A percentile compares a stretch with the other conserved stretches of the same genome.
Conservation (phyloP, 2,329 filamentous ascomycete species). For the Xenosphaeropsis pyriputrescens region DNA sequence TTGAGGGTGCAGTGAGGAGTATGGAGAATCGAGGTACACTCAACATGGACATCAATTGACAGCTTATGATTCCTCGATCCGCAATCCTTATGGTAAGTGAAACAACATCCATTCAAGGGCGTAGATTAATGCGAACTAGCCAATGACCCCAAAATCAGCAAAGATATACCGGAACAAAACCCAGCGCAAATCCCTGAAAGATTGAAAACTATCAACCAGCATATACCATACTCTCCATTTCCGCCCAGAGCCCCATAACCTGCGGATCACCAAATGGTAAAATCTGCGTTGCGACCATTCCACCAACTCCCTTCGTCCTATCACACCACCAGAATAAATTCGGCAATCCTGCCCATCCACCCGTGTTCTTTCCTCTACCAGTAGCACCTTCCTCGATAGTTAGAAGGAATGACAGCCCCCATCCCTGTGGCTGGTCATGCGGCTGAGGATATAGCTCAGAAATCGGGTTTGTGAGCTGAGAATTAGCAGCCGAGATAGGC, state of each 20-base stretch:
- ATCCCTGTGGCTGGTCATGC: constrained; percentile 36
- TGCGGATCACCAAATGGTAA: constrained; percentile 24
- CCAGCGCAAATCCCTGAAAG: no score
- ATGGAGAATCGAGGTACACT: neutral
- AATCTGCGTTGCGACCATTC: constrained; percentile 32
- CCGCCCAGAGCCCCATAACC: constrained; percentile 2
- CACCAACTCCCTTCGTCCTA: constrained; percentile 38
- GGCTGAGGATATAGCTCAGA: constrained; percentile 31
- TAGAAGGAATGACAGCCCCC: constrained; percentile 44
- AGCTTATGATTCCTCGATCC: neutral
- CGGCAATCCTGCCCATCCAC: constrained; percentile 39
- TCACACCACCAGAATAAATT: constrained; percentile 50
- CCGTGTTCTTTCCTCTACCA: constrained; percentile 33
- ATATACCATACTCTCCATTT: constrained; percentile 1
- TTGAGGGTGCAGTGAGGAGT: constrained; percentile 8
- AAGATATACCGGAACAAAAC: no score
- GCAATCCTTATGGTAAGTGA: no score
- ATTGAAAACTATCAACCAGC: no score
- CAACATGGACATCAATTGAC: neutral
- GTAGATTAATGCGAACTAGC: no score
- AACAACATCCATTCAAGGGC: no score
- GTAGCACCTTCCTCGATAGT: constrained; percentile 26
- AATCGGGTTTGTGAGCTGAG: constrained; percentile 27
- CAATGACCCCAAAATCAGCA: no score
- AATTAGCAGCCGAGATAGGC: constrained; percentile 28